Evolutionary conservation across 495 filamentous ascomycete species (phyloP).

Genomic region (Halenospora varia): DNA sequence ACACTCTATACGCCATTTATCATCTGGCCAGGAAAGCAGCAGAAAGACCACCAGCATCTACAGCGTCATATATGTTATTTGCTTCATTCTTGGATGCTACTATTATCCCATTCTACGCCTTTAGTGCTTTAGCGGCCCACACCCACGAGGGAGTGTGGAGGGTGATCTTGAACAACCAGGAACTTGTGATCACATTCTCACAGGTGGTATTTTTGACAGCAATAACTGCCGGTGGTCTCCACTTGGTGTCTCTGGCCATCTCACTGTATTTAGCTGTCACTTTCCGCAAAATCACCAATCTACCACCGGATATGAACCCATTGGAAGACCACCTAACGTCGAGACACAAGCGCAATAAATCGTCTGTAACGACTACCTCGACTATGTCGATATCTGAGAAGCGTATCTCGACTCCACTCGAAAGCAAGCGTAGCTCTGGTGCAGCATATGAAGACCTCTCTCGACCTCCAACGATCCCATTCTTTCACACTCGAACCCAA

Average conservation of each 20-base stretch:
- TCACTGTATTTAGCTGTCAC: conserved; percentile 67
- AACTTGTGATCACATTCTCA: conserved; percentile 50
- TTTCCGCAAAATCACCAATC: conserved; percentile 72
- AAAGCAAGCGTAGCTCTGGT: conserved; percentile 44
- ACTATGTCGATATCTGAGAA: conserved; percentile 41
- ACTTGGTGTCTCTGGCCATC: conserved; percentile 63
- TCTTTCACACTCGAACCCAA: conserved; percentile 65
- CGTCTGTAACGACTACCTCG: conserved; percentile 54
- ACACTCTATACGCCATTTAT: conserved; percentile 71
- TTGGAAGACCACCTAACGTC: conserved; percentile 82
- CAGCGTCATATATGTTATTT: conserved; percentile 82
- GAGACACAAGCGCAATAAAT: conserved; percentile 70
- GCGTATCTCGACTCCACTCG: conserved; percentile 44
- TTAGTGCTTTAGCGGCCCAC: conserved; percentile 55
- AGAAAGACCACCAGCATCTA: conserved; percentile 66
- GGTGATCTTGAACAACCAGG: conserved; percentile 48
- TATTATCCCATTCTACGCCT: conserved; percentile 73
- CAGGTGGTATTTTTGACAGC: conserved; percentile 60
- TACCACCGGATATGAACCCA: conserved; percentile 92
- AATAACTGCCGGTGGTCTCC: conserved; percentile 57
- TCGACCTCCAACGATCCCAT: conserved; percentile 60
- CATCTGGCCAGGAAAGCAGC: conserved; percentile 67
- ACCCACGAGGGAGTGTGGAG: conserved; percentile 54
- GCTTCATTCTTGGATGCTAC: conserved; percentile 66
- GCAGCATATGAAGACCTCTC: conserved; percentile 50